phyloP scores from a whole-genome alignment of 139 green algal species.

The Chlorokybus atmophyticus region DNA sequence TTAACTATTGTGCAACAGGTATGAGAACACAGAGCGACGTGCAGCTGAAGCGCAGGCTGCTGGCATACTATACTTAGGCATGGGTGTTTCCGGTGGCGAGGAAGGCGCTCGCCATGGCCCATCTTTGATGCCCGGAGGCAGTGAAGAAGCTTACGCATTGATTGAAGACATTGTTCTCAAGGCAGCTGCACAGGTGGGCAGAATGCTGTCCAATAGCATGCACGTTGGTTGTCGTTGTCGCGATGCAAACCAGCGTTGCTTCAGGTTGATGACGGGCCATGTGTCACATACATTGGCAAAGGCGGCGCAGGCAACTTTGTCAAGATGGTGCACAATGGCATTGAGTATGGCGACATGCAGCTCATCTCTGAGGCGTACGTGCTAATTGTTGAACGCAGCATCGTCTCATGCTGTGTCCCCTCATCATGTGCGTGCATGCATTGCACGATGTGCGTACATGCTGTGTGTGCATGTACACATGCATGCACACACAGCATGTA shows the following conservation, averaged over 20 bases:
- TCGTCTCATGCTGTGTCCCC: too few relatives aligned
- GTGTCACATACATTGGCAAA: constrained; percentile 81
- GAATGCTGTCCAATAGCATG: constrained; percentile 14
- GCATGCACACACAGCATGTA: too few relatives aligned
- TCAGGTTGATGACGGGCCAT: constrained; percentile 88
- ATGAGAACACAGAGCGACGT: constrained; percentile 95
- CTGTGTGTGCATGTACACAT: too few relatives aligned
- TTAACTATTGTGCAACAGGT: constrained; percentile 31
- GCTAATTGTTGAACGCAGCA: too few relatives aligned
- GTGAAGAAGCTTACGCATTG: constrained; percentile 61
- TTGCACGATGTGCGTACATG: too few relatives aligned
- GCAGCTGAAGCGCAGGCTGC: constrained; percentile 54
- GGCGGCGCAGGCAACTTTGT: constrained; percentile 93
- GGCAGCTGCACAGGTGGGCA: constrained; percentile 87
- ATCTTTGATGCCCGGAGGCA: constrained; percentile 95
- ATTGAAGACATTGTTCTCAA: constrained; percentile 82
- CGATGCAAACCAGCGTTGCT: constrained; percentile 12
- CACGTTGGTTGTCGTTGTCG: neutral
- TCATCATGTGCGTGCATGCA: too few relatives aligned
- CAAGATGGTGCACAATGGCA: constrained; percentile 99
- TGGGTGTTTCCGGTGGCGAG: constrained; percentile 95
- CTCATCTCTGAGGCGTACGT: constrained; percentile 72
- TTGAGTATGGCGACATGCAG: constrained; percentile 99
- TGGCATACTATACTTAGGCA: constrained; percentile 89
- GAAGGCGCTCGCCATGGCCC: constrained; percentile 82